Percentiles rank a stretch among this genome's conserved stretches.
phyloP scores from a whole-genome alignment of 2,329 filamentous ascomycete genomes.

The Grosmannia huntii region DNA sequence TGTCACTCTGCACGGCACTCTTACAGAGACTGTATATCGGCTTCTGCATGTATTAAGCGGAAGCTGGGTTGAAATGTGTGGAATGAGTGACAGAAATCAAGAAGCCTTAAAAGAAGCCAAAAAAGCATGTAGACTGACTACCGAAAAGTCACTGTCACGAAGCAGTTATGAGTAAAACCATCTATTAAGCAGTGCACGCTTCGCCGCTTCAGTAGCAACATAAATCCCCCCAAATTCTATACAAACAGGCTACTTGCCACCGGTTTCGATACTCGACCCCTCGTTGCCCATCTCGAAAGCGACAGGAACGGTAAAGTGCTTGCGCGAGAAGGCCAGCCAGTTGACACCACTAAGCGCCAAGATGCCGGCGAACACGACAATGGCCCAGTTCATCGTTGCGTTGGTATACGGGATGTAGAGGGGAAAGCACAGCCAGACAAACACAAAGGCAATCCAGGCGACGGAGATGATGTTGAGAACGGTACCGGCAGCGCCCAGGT shows the following conservation, averaged over 20 bases:
- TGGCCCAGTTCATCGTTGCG: slow-evolving; percentile 3
- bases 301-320: background rate
- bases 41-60: no score
- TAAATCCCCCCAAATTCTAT: no score
- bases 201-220: background rate
- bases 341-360: background rate
- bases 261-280: background rate
- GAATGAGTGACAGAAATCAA: no score
- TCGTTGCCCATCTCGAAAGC: background rate
- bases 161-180: no score
- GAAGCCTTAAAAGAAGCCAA: no score
- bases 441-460: background rate
- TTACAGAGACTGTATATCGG: no score
- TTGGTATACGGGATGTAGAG: background rate
- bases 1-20: no score
- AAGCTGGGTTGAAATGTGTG: no score
- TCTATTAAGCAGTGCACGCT: background rate
- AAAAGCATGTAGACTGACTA: no score
- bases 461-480: background rate
- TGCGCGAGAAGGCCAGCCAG: slow-evolving; percentile 1
- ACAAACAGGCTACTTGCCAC: background rate
- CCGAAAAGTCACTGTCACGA: no score
- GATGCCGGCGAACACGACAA: slow-evolving; percentile 1
- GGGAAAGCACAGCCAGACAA: slow-evolving; percentile 5
- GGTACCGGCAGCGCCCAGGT: background rate